These are phyloP conservation scores for Rhynchospora pubera DNA, from an alignment of 176 grass and related monocot genomes.

Conservation along the genomic window DNA sequence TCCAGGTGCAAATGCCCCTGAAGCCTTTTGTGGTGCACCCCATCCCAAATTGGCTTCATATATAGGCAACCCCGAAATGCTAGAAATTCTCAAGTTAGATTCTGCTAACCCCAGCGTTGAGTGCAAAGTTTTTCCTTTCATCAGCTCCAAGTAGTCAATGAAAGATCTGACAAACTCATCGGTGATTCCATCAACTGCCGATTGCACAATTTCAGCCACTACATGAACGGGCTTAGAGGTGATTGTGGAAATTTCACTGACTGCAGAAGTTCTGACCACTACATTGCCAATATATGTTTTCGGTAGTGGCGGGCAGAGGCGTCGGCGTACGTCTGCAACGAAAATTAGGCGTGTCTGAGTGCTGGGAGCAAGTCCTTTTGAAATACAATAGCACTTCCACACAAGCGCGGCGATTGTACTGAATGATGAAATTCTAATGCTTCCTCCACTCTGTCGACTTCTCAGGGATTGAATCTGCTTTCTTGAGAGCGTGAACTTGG, in stretches of 20 bases:
- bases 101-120: neutral
- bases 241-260: neutral
- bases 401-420: constrained; percentile 1
- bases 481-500: neutral
- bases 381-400: constrained; percentile 22
- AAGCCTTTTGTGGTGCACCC: neutral
- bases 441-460: neutral
- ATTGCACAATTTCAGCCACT: neutral
- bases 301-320: constrained; percentile 5
- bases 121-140: neutral
- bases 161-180: constrained; percentile 1
- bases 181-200: neutral
- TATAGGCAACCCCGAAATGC: neutral
- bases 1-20: neutral
- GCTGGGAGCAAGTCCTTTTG: neutral
- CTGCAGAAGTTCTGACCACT: neutral
- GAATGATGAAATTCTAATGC: constrained; percentile 12
- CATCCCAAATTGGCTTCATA: neutral
- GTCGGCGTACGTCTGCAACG: neutral
- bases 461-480: neutral
- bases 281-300: constrained; percentile 15
- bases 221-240: neutral
- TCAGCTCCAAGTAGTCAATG: neutral
- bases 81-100: neutral
- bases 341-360: neutral